Evolutionary conservation across 371 early-diverging fungal genomes (phyloP), one percentile per base, ranked within the genome.

Genomic region (Lichtheimia hyalospora): DNA sequence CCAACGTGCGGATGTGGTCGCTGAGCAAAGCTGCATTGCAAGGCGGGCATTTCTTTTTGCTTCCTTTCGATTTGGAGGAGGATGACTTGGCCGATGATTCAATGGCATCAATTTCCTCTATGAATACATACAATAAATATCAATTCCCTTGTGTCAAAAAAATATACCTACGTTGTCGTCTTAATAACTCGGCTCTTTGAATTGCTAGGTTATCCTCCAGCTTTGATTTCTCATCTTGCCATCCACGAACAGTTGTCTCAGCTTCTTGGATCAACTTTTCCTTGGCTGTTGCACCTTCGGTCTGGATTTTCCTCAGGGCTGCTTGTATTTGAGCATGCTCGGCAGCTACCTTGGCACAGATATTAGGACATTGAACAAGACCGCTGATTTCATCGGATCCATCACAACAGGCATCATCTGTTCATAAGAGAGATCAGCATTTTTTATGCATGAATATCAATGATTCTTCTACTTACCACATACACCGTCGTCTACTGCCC

Each of bases 401-500:
- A 67, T 96, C 96, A 64, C 98, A 97, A 70, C 98, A 97, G 49
- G 92, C 92, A 15, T 86, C 83, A 63, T 97, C 91, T 85, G 52
- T 42, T 39, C 7, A 40, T 14, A 24, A 8, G 16, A 39, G 16
- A 0, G 59, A n/a, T 16, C 6, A 25, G n/a, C 18, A n/a, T n/a
- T n/a, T n/a, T n/a, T 23, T 14, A 15, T 24, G 52, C 58, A 25
- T 52, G 49, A 61, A 48, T 23, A 23, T 25, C 28, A 43, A 21
- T 52, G 3, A 13, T 34, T 25, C 24, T 18, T 15, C 25, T 13
- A 54, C 72, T 56, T 73, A 87, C 87, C 96, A 67, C 98, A 97
- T 7, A 96, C 81, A 21, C 97, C 96, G 70, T 97, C 97, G 67
- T 96, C 95, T 39, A 97, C 91, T 6, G 88, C 83, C 14, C 79